These are phyloP conservation scores for Calamus simplicifolius DNA, from an alignment of 176 grass and related monocot species.

Conservation along the genomic window DNA sequence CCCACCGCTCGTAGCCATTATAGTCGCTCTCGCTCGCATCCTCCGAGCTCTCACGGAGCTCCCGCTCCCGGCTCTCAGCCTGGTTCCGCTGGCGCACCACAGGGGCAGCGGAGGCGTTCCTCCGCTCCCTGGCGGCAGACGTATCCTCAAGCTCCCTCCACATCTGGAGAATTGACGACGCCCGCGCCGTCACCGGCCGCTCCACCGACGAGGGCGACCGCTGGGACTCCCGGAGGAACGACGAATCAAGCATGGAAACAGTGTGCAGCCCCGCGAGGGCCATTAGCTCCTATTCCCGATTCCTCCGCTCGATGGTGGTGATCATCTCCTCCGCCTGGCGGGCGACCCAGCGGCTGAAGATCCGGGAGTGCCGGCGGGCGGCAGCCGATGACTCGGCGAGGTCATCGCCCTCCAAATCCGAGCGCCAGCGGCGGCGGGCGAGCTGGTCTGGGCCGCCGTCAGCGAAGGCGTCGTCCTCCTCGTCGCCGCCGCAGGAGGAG, in stretches of 20 bases:
- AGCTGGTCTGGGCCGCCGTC: not conserved
- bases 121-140: constrained; percentile 6
- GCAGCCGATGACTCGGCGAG: constrained; percentile 7
- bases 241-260: constrained; percentile 35
- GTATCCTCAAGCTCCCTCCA: constrained; percentile 18
- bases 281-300: constrained; percentile 33
- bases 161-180: constrained; percentile 35
- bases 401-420: not conserved
- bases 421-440: not conserved
- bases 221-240: constrained; percentile 27
- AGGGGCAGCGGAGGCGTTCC: not conserved
- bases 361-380: constrained; percentile 11
- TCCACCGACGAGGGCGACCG: constrained; percentile 32
- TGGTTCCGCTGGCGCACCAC: not conserved
- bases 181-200: constrained; percentile 17
- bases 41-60: constrained; percentile 24
- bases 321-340: constrained; percentile 30
- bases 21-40: constrained; percentile 58
- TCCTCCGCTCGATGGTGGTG: constrained; percentile 29
- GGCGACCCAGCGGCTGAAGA: constrained; percentile 21
- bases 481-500: constrained; percentile 4
- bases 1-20: constrained; percentile 6
- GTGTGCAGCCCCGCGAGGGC: constrained; percentile 33
- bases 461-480: not conserved
- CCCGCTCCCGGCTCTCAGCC: constrained; percentile 9